Conservation (phyloP, 2,329 filamentous ascomycete genomes). For the Botrytis byssoidea region DNA sequence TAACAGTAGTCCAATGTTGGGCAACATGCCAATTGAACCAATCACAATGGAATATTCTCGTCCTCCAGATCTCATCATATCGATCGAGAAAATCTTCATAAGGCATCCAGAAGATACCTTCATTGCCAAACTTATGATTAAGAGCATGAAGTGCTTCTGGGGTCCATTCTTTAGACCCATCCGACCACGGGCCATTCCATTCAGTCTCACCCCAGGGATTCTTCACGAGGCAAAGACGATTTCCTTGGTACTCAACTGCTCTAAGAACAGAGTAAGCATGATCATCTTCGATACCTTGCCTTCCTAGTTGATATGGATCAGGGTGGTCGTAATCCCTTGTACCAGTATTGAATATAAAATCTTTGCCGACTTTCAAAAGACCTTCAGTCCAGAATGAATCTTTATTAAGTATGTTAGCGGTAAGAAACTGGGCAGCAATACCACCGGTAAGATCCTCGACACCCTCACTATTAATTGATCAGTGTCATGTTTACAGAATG, state of each 20-base stretch:
- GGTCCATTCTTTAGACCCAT: conserved; percentile 54
- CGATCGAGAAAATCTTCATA: conserved; percentile 60
- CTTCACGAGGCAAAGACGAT: conserved; percentile 50
- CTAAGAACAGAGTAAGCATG: conserved; percentile 59
- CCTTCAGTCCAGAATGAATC: conserved; percentile 82
- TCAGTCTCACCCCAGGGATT: conserved; percentile 61
- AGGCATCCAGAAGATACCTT: conserved; percentile 61
- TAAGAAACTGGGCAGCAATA: conserved; percentile 65
- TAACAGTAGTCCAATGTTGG: conserved; percentile 59
- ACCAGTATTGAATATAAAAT: conserved; percentile 66
- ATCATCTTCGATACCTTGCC: conserved; percentile 55
- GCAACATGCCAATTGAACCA: conserved; percentile 50
- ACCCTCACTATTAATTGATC: conserved; percentile 42
- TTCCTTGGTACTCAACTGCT: conserved; percentile 49
- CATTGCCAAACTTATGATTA: conserved; percentile 56
- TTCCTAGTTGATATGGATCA: conserved; percentile 39
- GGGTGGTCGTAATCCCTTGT: conserved; percentile 20
- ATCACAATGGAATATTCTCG: conserved; percentile 55
- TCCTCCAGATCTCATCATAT: conserved; percentile 57
- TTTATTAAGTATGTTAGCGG: conserved; percentile 70
- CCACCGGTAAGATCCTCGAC: conserved; percentile 62
- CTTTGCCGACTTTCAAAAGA: conserved; percentile 73
- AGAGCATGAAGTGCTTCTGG: conserved; percentile 54
- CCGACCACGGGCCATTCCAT: conserved; percentile 55
- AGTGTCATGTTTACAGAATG: not conserved